A percentile compares a stretch with the other conserved stretches of the same genome.
Conservation (phyloP, 2,329 filamentous ascomycete species). For the Exserohilum turcica region DNA sequence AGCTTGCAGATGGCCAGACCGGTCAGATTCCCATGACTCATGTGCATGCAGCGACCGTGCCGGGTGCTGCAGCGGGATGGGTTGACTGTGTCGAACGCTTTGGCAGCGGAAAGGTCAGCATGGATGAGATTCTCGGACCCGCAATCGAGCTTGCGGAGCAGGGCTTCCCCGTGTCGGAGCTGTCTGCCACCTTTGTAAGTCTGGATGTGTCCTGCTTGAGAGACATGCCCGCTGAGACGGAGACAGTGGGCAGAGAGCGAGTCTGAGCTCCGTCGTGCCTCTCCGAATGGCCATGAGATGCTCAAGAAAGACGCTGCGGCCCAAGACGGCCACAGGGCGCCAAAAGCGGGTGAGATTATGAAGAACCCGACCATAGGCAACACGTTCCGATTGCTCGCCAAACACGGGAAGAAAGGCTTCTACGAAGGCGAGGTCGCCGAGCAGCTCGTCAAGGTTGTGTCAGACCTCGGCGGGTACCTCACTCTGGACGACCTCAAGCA, state of each 20-base stretch:
- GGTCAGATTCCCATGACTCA: conserved; percentile 73
- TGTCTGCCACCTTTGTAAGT: conserved; percentile 71
- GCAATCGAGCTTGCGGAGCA: conserved; percentile 85
- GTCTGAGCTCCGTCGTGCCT: conserved; percentile 68
- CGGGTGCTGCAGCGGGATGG: conserved; percentile 92
- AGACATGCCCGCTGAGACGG: conserved; percentile 9
- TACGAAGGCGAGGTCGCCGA: conserved; percentile 85
- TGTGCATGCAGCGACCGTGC: conserved; percentile 82
- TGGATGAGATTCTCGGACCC: conserved; percentile 79
- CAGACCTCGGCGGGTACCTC: conserved; percentile 76
- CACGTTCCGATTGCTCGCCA: conserved; percentile 79
- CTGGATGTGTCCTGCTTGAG: too few relatives aligned
- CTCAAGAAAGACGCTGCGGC: conserved; percentile 76
- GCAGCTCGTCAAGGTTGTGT: conserved; percentile 77
- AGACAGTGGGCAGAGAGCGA: conserved; percentile 74
- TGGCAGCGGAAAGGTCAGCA: conserved; percentile 79
- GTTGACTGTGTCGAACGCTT: conserved; percentile 85
- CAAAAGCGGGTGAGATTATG: conserved; percentile 83
- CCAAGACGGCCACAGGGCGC: conserved; percentile 72
- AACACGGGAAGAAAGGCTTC: conserved; percentile 86
- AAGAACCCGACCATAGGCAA: conserved; percentile 79
- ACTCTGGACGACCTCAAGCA: conserved; percentile 79
- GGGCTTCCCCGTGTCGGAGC: conserved; percentile 86
- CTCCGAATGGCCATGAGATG: conserved; percentile 86
- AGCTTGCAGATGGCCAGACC: conserved; percentile 61